Evolutionary conservation across 768 basidiomycete species (phyloP), one percentile per base, ranked within the genome.

Genomic region (Gloeostereum incarnatum): DNA sequence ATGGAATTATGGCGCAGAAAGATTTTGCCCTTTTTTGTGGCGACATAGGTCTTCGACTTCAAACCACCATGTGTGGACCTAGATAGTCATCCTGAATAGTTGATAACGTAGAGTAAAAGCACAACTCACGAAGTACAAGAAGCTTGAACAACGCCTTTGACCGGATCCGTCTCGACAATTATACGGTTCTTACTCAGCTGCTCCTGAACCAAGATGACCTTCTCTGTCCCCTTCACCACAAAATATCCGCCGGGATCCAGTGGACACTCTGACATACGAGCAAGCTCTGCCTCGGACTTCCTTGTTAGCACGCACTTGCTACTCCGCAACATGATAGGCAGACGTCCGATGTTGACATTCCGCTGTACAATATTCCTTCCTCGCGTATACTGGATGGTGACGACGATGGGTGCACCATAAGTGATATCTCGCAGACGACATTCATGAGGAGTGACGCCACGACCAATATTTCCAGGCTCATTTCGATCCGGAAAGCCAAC

Each of bases 171-270:
- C 65, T 98, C 96, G 44, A 99, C 96, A 48, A 99, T 97, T 54
- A 99, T 99, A 29, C 96, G 77, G 59, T 99, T 98, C 71, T 98
- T 98, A 71, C 89, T 93, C 53, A 98, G 62, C 62, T 99, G 96
- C 56, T 98, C 96, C 58, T 99, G 96, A 5, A 99, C 94, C 45
- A 99, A 68, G 48, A 99, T 99, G 50, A 99, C 96, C 63, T 98
- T 99, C 62, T 99, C 94, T 30, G 94, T 99, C 25, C 94, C 94
- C 61, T 93, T 97, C 36, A 99, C 96, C 42, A 99, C 84, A 58
- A 99, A 99, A 57, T 98, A 98, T 3, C 96, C 96, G n/a, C 96
- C 96, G 8, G 96, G 94, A 63, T 99, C 96, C 42, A 98, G 69
- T 3, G 96, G 96, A 58, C 96, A 99, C 60, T 99, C 96, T 8